Percentiles rank a stretch among this genome's conserved stretches.
Evolutionary conservation across 805 yeast genomes (phyloP).

Genomic region (Scheffersomyces coipomensis): DNA sequence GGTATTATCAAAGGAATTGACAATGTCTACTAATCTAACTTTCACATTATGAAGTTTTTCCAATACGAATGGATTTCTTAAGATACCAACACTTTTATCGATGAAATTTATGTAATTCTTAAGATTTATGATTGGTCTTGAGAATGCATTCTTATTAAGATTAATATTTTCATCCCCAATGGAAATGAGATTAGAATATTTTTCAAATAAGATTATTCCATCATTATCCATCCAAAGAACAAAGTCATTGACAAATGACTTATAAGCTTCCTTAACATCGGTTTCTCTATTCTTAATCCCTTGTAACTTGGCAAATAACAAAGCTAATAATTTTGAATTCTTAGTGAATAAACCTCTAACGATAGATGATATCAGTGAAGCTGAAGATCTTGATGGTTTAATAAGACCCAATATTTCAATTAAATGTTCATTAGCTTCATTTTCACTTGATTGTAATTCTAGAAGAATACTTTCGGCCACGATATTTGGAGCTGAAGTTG

Average conservation of each 20-base stretch:
- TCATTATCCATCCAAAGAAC: slow-evolving; percentile 37
- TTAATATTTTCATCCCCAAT: slow-evolving; percentile 8
- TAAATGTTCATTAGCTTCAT: slow-evolving; percentile 30
- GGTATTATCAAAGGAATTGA: slow-evolving; percentile 12
- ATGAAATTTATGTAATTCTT: slow-evolving; percentile 27
- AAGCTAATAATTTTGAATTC: slow-evolving; percentile 25
- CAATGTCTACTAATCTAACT: slow-evolving; percentile 12
- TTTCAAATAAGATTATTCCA: slow-evolving; percentile 32
- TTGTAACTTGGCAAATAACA: slow-evolving; percentile 12
- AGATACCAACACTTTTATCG: slow-evolving; percentile 12
- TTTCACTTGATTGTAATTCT: slow-evolving; percentile 22
- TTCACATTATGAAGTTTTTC: slow-evolving; percentile 23
- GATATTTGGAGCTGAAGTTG: not conserved
- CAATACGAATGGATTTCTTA: slow-evolving; percentile 40
- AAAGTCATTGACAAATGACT: slow-evolving; percentile 36
- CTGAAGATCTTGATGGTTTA: slow-evolving; percentile 26
- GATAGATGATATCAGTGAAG: slow-evolving; percentile 25
- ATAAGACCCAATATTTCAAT: slow-evolving; percentile 33
- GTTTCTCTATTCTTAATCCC: slow-evolving; percentile 12
- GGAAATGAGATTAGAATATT: slow-evolving; percentile 17
- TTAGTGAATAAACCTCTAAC: slow-evolving; percentile 41
- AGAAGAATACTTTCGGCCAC: not conserved
- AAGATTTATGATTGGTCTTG: slow-evolving; percentile 32
- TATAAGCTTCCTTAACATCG: slow-evolving; percentile 27
- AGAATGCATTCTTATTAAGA: slow-evolving; percentile 17